Evolutionary conservation across 306 rosid genomes (phyloP), one percentile per base, ranked within the genome.

Genomic region (Cicer bijugum): DNA sequence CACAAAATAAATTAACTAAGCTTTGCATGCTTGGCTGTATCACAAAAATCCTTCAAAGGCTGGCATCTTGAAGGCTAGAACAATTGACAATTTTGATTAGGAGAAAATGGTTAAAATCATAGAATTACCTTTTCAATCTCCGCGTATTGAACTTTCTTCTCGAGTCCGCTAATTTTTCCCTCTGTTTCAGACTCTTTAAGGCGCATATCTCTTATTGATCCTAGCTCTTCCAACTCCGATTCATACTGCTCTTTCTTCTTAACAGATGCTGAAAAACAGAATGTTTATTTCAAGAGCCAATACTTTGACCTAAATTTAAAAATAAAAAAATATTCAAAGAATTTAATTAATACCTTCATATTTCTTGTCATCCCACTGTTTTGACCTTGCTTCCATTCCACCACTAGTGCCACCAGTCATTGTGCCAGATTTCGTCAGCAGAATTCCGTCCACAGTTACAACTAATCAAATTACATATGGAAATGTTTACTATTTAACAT

Each of bases 351-450:
- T 75, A 95, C 99, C 99, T 87, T 90, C 99, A 78, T 90, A 84
- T 84, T 90, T 95, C 78, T 92, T 95, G 81, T 95, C 99, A 74
- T 95, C 97, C 99, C 99, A 95, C 83, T 92, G 84, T 68, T 91
- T 95, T 38, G 99, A 90, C 84, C 97, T 88, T 44, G 97, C 99
- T 85, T 95, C 99, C 99, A 95, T 95, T 86, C 97, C 99, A 74
- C 99, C 99, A 85, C 97, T 95, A 39, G 96, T 91, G 78, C 99
- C 99, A 59, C 99, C 99, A 81, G 99, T 95, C 99, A 95, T 95
- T 56, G 99, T 91, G 81, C 99, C 99, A 4, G 99, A 92, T 80
- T 95, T 95, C 2, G 99, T 86, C 55, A 95, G 93, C 78, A 95
- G 82, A 82, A 86, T 92, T 70, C 99, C 99, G 65, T 95, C 99